These are phyloP conservation scores for Camellia oleifera DNA, from an alignment of 179 eudicot genomes.

Conservation along the genomic window DNA sequence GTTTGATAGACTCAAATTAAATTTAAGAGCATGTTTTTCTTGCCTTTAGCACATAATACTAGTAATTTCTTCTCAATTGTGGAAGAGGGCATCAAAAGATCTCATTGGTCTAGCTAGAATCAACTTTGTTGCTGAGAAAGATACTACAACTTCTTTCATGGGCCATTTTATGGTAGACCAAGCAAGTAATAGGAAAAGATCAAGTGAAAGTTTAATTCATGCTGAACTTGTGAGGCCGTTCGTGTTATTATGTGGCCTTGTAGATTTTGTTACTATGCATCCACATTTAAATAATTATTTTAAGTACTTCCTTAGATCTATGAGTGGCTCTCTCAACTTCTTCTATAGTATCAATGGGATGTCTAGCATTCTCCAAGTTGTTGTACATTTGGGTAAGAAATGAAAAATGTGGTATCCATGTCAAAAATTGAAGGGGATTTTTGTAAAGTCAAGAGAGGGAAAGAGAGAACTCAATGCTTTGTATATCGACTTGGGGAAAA, in stretches of 20 bases:
- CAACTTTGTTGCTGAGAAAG: too few species aligned
- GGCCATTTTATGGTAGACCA: background rate
- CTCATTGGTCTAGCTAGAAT: background rate
- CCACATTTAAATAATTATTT: background rate
- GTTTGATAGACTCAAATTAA: background rate
- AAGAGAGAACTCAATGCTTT: too few species aligned
- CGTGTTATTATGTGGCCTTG: background rate
- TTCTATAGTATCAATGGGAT: background rate
- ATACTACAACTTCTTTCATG: background rate
- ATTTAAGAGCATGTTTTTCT: background rate
- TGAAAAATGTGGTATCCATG: too few species aligned
- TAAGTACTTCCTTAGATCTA: background rate
- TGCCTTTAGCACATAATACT: background rate
- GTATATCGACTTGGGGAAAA: too few species aligned
- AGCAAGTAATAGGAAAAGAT: background rate
- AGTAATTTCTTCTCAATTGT: background rate
- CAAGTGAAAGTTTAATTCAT: background rate
- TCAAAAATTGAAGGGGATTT: too few species aligned
- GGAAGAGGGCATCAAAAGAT: background rate
- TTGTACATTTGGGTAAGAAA: background rate
- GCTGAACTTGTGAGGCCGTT: background rate
- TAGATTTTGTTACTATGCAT: background rate
- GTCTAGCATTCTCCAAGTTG: background rate
- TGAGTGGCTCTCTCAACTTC: background rate
- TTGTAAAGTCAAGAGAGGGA: too few species aligned